phyloP scores from a whole-genome alignment of 257 asterid genomes.

The Lithospermum erythrorhizon region DNA sequence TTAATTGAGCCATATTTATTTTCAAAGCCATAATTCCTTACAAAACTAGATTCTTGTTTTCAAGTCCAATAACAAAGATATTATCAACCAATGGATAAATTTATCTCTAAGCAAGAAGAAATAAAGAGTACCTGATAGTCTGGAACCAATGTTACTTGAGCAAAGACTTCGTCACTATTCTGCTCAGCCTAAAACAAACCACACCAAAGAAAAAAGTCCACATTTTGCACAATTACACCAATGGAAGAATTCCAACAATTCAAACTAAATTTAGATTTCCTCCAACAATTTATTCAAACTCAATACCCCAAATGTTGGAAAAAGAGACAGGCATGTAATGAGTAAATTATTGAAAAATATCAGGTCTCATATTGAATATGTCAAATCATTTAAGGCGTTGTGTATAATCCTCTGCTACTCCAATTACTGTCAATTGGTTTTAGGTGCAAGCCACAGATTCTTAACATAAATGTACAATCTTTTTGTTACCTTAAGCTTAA shows the following conservation, averaged over 20 bases:
- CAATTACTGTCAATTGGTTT: no score
- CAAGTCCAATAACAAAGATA: not conserved
- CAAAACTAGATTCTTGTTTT: not conserved
- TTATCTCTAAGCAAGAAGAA: constrained; percentile 1
- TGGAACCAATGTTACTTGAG: constrained; percentile 75
- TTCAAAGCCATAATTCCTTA: no score
- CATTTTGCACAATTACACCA: not conserved
- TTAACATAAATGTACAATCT: not conserved
- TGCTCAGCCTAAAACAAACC: constrained; percentile 53
- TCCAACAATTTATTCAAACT: no score
- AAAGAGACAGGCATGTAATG: no score
- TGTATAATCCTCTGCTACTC: no score
- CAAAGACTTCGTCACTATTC: constrained; percentile 76
- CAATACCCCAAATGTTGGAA: not conserved
- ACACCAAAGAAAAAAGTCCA: not conserved
- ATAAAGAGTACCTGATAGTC: constrained; percentile 55
- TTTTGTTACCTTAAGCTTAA: constrained; percentile 59
- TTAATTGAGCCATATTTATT: no score
- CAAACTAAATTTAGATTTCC: no score
- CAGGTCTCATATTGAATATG: no score
- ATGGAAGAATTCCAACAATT: no score
- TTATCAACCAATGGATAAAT: not conserved
- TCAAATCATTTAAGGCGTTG: no score
- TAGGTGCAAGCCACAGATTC: no score
- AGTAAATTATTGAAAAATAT: no score